phyloP scores from a whole-genome alignment of 768 basidiomycete species.

The Hebeloma cylindrosporum region DNA sequence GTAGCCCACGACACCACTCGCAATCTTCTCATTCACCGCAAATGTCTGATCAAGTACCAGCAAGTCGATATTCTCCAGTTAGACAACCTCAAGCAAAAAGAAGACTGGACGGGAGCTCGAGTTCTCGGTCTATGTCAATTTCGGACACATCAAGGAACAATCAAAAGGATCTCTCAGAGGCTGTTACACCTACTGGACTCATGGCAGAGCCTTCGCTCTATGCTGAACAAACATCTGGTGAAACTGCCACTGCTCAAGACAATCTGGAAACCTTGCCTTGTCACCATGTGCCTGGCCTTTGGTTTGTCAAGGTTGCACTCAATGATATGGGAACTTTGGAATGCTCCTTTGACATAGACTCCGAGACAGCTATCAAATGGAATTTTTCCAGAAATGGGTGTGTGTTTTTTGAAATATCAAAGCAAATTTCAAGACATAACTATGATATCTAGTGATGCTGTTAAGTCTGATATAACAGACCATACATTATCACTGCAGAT shows the following conservation, averaged over 20 bases:
- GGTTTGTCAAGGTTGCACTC: slow-evolving; percentile 36
- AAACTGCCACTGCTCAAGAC: not conserved
- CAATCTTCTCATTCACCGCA: too few species aligned
- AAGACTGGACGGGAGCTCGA: not conserved
- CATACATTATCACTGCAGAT: slow-evolving; percentile 34
- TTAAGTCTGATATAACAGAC: not conserved
- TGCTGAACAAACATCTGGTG: not conserved
- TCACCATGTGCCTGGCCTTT: slow-evolving; percentile 41
- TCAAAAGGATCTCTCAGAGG: not conserved
- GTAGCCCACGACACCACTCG: too few species aligned
- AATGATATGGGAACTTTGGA: slow-evolving; percentile 32
- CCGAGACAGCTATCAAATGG: slow-evolving; percentile 35
- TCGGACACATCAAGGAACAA: slow-evolving; percentile 1
- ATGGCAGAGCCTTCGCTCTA: not conserved
- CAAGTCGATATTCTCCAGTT: not conserved
- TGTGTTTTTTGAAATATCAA: slow-evolving; percentile 1
- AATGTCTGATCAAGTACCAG: not conserved
- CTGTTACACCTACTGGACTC: not conserved
- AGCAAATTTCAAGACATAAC: not conserved
- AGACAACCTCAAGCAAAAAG: not conserved
- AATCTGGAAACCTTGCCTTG: slow-evolving; percentile 22
- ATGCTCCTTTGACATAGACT: slow-evolving; percentile 38
- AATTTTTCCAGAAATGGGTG: slow-evolving; percentile 21
- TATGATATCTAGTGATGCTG: not conserved
- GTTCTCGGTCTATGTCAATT: not conserved